Evolutionary conservation across 23 red algal species (phyloP).

Genomic region (Pyropia yezoensis): DNA sequence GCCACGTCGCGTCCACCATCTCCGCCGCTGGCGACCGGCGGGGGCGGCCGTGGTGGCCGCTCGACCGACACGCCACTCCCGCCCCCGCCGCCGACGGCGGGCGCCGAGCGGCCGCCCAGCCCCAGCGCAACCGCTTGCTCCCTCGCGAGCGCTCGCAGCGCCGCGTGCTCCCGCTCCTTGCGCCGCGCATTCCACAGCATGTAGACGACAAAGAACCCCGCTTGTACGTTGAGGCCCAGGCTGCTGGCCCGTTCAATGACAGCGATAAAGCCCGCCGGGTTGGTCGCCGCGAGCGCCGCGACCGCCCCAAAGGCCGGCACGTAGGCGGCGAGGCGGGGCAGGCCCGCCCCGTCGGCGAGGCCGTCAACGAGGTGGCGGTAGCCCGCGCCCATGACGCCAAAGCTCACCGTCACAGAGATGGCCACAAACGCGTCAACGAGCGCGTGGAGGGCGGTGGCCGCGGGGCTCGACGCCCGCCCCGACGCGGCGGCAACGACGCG

Average conservation of each 20-base stretch:
- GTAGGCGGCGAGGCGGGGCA: slow-evolving; percentile 22
- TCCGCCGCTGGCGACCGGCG: too few species aligned
- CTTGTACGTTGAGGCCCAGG: slow-evolving; percentile 65
- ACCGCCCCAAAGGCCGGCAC: slow-evolving; percentile 39
- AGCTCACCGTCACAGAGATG: slow-evolving; percentile 68
- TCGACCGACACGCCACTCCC: too few species aligned
- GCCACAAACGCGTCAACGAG: slow-evolving; percentile 77
- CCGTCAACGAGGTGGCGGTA: slow-evolving; percentile 69
- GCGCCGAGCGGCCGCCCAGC: too few species aligned
- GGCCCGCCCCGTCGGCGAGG: slow-evolving; percentile 1
- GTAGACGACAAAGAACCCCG: slow-evolving; percentile 49
- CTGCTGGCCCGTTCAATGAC: slow-evolving; percentile 74
- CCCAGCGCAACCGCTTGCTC: too few species aligned
- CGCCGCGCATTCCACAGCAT: slow-evolving; percentile 32
- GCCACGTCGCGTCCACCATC: too few species aligned
- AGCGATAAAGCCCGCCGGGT: slow-evolving; percentile 54
- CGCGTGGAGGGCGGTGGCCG: slow-evolving; percentile 28
- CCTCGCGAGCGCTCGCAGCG: too few species aligned
- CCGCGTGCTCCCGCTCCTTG: too few species aligned
- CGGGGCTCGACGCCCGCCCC: slow-evolving; percentile 1
- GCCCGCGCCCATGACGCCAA: slow-evolving; percentile 68
- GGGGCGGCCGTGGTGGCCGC: too few species aligned
- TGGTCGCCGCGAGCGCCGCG: slow-evolving; percentile 28
- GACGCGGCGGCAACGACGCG: slow-evolving; percentile 2
- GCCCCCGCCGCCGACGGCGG: too few species aligned